phyloP scores from a whole-genome alignment of 2,329 filamentous ascomycete genomes.

The Paecilomyces dactylethromorphus region DNA sequence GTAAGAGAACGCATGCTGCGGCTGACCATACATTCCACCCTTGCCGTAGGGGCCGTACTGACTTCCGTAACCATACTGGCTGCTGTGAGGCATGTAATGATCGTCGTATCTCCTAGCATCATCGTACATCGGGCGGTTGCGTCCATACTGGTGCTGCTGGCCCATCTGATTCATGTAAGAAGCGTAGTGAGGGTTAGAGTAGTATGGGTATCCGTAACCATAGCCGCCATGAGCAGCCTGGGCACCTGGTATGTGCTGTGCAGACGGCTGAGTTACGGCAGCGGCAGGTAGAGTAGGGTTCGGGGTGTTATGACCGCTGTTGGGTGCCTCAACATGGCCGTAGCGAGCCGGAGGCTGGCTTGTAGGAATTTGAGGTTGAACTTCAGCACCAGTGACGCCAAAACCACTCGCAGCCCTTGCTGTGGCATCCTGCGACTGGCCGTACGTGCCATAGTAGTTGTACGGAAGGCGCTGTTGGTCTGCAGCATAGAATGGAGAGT shows the following conservation, averaged over 20 bases:
- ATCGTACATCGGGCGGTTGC: slow-evolving; percentile 45
- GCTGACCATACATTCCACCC: slow-evolving; percentile 58
- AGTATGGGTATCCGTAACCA: slow-evolving; percentile 55
- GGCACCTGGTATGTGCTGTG: slow-evolving; percentile 46
- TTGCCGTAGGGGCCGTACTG: slow-evolving; percentile 49
- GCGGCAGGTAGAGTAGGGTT: slow-evolving; percentile 63
- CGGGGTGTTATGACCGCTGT: slow-evolving; percentile 84
- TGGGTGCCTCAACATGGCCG: slow-evolving; percentile 63
- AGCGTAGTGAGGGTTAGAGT: slow-evolving; percentile 56
- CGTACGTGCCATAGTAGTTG: slow-evolving; percentile 61
- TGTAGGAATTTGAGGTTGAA: slow-evolving; percentile 52
- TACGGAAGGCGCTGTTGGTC: slow-evolving; percentile 70
- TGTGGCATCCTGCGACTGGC: slow-evolving; percentile 66
- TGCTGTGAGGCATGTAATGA: slow-evolving; percentile 39
- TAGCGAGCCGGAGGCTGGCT: slow-evolving; percentile 73
- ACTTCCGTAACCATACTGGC: slow-evolving; percentile 50
- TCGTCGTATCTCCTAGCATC: slow-evolving; percentile 45
- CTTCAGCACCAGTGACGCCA: slow-evolving; percentile 53
- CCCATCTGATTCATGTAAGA: slow-evolving; percentile 54
- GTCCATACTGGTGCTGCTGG: slow-evolving; percentile 39
- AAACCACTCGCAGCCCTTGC: slow-evolving; percentile 73
- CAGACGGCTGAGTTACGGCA: slow-evolving; percentile 48
- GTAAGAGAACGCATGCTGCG: slow-evolving; percentile 56
- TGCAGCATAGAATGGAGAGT: slow-evolving; percentile 77
- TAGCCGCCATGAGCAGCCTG: slow-evolving; percentile 50